Base-by-base conservation (phyloP, 495 filamentous ascomycete species). In the Lasiosphaeriaceae sp. region DNA sequence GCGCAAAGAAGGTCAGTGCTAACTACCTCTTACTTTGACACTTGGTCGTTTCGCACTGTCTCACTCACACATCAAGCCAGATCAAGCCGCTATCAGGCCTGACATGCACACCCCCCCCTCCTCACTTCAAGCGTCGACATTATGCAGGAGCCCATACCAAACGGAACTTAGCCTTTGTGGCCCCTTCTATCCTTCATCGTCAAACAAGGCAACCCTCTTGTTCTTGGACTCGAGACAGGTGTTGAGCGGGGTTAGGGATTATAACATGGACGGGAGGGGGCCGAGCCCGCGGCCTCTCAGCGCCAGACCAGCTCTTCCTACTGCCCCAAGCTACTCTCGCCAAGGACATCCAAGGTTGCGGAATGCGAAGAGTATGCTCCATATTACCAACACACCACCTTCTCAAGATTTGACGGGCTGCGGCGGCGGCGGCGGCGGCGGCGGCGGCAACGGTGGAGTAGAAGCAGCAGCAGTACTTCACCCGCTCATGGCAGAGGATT, bases 321-420 rank as follows among this genome's bases (percentile, higher is more conserved):
- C 12, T 6, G n/a, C 43, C 2, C 34, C 46, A 53, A 16, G 41
- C 2, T 19, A 26, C 16, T 23, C 11, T 22, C 31, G n/a, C 19
- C 50, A 23, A 4, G 20, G n/a, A 29, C 17, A 20, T 24, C 47
- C 45, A 2, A 39, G 54, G 31, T 29, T 59, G 35, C 54, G 52
- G 16, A 58, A 35, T 17, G 22, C 55, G 14, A 59, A 49, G 45
- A 69, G 59, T 44, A 52, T 56, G 50, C 55, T 52, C 17, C 55
- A 56, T n/a, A n/a, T 59, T n/a, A 31, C 60, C 7, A n/a, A 39
- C 5, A n/a, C 56, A 21, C 46, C 55, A 26, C 35, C n/a, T n/a
- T n/a, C 9, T 31, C 21, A 7, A 3, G 47, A 5, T 2, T 17
- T 22, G 24, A 31, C 14, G 9, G 26, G 24, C 31, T 21, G 24